Percentiles rank a stretch among this genome's conserved stretches.
Conservation (phyloP, 441 rosid genomes). For the Gossypium lobatum region DNA sequence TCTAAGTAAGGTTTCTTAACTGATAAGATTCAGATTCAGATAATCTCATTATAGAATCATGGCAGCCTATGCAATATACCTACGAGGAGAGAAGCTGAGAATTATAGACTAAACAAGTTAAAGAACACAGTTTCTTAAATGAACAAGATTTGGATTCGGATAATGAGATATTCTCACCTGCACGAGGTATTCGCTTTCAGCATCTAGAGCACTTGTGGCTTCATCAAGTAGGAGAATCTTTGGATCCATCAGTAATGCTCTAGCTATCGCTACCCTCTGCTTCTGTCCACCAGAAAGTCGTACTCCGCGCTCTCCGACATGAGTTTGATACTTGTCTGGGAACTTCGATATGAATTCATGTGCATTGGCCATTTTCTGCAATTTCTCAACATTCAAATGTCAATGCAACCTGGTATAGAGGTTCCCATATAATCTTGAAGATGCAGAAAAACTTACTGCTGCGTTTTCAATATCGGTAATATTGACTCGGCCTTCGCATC, state of each 20-base stretch:
- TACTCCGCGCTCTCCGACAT: slow-evolving; percentile 81
- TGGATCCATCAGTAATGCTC: slow-evolving; percentile 88
- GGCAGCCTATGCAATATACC: slow-evolving; percentile 1
- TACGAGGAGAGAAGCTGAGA: neutral
- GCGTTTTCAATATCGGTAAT: slow-evolving; percentile 51
- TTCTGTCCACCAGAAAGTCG: slow-evolving; percentile 94
- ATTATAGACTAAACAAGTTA: neutral
- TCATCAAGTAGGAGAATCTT: slow-evolving; percentile 77
- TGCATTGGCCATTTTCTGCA: slow-evolving; percentile 96
- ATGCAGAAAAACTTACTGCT: slow-evolving; percentile 43
- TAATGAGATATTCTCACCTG: slow-evolving; percentile 39
- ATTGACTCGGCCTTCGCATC: slow-evolving; percentile 59
- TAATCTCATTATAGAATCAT: neutral
- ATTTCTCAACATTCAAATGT: slow-evolving; percentile 6
- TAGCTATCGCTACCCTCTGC: slow-evolving; percentile 85
- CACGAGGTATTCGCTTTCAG: slow-evolving; percentile 92
- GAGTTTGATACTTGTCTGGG: slow-evolving; percentile 72
- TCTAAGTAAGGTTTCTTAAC: neutral
- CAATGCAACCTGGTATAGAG: neutral
- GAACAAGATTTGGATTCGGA: neutral
- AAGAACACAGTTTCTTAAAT: neutral
- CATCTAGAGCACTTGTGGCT: slow-evolving; percentile 96
- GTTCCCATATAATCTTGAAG: neutral
- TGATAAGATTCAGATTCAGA: slow-evolving; percentile 3
- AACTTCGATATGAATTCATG: slow-evolving; percentile 72